Percentiles rank a stretch among this genome's conserved stretches.
phyloP scores from a whole-genome alignment of 345 rosid species.

The Camelina laxa region DNA sequence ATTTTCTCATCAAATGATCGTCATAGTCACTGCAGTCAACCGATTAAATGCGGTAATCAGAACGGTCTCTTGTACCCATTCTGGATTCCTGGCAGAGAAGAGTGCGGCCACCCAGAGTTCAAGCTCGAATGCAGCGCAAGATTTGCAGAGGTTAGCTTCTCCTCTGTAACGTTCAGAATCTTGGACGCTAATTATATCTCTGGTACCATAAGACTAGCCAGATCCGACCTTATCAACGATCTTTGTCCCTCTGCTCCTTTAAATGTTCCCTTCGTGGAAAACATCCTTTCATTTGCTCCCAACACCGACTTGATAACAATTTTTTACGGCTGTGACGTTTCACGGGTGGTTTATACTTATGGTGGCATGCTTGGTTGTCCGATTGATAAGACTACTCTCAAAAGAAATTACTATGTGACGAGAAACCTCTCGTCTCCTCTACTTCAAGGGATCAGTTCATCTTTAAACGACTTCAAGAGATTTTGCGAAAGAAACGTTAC shows the following conservation, averaged over 20 bases:
- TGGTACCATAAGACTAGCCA: constrained; percentile 26
- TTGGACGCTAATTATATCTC: not conserved
- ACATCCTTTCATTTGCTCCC: not conserved
- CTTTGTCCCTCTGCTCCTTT: constrained; percentile 25
- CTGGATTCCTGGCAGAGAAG: constrained; percentile 18
- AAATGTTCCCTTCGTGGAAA: constrained; percentile 14
- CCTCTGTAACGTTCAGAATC: constrained; percentile 38
- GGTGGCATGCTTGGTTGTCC: not conserved
- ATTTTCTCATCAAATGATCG: constrained; percentile 28
- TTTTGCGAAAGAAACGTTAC: constrained; percentile 24
- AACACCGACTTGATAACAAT: constrained; percentile 21
- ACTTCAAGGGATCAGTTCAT: too few relatives aligned
- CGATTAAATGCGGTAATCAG: constrained; percentile 28
- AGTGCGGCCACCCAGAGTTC: constrained; percentile 48
- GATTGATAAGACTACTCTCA: not conserved
- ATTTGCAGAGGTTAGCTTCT: constrained; percentile 35
- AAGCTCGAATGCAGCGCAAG: constrained; percentile 3
- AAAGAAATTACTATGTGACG: constrained; percentile 17
- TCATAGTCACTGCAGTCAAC: not conserved
- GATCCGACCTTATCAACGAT: constrained; percentile 33
- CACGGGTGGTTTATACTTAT: not conserved
- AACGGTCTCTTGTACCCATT: constrained; percentile 37
- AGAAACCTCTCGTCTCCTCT: not conserved
- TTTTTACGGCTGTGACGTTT: constrained; percentile 34
- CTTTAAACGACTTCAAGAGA: not conserved